Evolutionary conservation across 805 yeast genomes (phyloP).

Genomic region (Candida piceae): DNA sequence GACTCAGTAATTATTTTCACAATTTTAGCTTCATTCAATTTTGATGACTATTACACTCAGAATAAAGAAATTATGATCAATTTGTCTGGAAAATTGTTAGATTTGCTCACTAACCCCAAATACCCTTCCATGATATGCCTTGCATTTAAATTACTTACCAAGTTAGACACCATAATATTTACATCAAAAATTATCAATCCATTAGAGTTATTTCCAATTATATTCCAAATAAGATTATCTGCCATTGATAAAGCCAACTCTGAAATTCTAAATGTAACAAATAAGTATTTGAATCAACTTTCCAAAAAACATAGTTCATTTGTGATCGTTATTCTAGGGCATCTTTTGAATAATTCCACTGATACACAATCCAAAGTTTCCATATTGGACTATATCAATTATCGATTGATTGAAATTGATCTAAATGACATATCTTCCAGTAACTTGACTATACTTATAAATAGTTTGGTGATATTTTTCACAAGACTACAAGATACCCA

Average conservation of each 20-base stretch:
- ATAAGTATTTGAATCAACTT: slow-evolving; percentile 11
- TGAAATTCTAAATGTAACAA: slow-evolving; percentile 5
- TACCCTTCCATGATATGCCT: slow-evolving; percentile 2
- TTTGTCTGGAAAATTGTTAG: slow-evolving; percentile 3
- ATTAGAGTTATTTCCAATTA: neutral
- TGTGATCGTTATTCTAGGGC: slow-evolving; percentile 11
- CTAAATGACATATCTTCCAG: slow-evolving; percentile 4
- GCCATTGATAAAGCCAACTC: slow-evolving; percentile 5
- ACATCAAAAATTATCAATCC: slow-evolving; percentile 5
- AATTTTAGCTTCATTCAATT: slow-evolving; percentile 3
- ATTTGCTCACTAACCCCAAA: slow-evolving; percentile 1
- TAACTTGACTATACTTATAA: slow-evolving; percentile 14
- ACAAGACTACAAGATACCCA: slow-evolving; percentile 6
- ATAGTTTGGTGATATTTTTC: slow-evolving; percentile 11
- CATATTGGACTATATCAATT: slow-evolving; percentile 20
- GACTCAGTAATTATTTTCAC: slow-evolving; percentile 12
- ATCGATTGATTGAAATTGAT: slow-evolving; percentile 16
- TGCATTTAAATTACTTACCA: slow-evolving; percentile 4
- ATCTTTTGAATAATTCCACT: slow-evolving; percentile 7
- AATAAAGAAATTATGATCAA: neutral
- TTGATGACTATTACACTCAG: neutral
- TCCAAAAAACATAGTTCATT: slow-evolving; percentile 8
- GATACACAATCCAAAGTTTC: slow-evolving; percentile 3
- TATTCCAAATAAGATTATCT: slow-evolving; percentile 3
- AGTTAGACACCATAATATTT: slow-evolving; percentile 4